Evolutionary conservation across 495 filamentous ascomycete species (phyloP).

Genomic region (Neurospora sp.): DNA sequence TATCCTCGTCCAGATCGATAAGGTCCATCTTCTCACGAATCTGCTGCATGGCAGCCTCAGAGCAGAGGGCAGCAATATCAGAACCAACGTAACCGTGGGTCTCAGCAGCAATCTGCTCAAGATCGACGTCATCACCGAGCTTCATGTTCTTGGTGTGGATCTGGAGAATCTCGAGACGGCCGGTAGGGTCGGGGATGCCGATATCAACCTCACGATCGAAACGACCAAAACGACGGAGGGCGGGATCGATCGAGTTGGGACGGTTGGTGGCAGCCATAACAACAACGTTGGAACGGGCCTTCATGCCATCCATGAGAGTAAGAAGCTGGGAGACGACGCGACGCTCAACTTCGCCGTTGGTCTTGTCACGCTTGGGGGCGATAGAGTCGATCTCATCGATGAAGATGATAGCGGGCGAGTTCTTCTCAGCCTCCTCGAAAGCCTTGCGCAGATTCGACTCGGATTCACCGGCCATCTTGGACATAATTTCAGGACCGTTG

Average conservation of each 20-base stretch:
- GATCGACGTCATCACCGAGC: slow-evolving; percentile 90
- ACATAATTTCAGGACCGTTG: slow-evolving; percentile 99
- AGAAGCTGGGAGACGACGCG: slow-evolving; percentile 96
- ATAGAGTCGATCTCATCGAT: slow-evolving; percentile 99
- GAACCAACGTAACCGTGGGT: slow-evolving; percentile 99
- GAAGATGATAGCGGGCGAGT: slow-evolving; percentile 98
- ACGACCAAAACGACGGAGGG: slow-evolving; percentile 91
- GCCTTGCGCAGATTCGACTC: slow-evolving; percentile 96
- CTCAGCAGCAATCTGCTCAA: slow-evolving; percentile 93
- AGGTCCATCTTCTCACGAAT: slow-evolving; percentile 99
- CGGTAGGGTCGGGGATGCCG: slow-evolving; percentile 94
- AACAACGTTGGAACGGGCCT: slow-evolving; percentile 94
- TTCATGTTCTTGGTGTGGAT: slow-evolving; percentile 99
- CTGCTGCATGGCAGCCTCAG: slow-evolving; percentile 99
- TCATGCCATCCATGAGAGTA: slow-evolving; percentile 99
- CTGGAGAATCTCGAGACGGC: slow-evolving; percentile 95
- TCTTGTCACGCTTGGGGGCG: slow-evolving; percentile 99
- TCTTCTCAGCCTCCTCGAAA: slow-evolving; percentile 99
- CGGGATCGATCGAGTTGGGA: slow-evolving; percentile 95
- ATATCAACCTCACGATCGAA: slow-evolving; percentile 99
- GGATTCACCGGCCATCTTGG: slow-evolving; percentile 98
- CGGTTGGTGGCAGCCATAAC: slow-evolving; percentile 98
- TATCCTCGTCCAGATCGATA: slow-evolving; percentile 97
- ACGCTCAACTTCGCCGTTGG: slow-evolving; percentile 96
- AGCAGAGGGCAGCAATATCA: slow-evolving; percentile 97